Evolutionary conservation across 2,329 filamentous ascomycete species (phyloP), one percentile per base, ranked within the genome.

Genomic region (Bisporella sp.): DNA sequence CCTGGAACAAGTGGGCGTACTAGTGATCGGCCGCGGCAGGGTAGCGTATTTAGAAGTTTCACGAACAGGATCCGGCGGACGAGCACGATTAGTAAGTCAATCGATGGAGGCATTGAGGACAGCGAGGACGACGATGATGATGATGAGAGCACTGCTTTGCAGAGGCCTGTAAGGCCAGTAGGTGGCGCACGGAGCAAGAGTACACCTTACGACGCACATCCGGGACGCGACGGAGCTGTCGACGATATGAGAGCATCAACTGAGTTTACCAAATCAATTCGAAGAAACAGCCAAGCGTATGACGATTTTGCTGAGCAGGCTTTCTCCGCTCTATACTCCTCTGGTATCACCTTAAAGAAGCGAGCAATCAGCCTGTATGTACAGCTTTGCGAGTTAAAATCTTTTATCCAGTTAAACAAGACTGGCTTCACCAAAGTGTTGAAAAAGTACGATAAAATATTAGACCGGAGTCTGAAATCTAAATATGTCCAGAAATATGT

Each of bases 381-480:
- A 43, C 87, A 89, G 57, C 74, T 97, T 13, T 96, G 92, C 71
- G 93, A 96, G 68, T 80, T 99, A 62, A 95, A 96, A 66, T 97
- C 92, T 2, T 99, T 91, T 64, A 84, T 91, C 49, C 92, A 97
- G 71, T 81, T 99, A 55, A 99, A 99, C 75, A 87, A 87, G 70
- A 99, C 93, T 0, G 93, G 93, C 9, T 99, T 99, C 71, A 82
- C 85, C 63, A 99, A 99, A 70, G 91, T 95, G 1, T 72, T 97
- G 59, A 99, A 99, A 72, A 99, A 99, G 69, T 99, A 93, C 64
- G 93, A 99, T 76, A 99, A 99, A 74, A 97, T 87, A 51, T 72
- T 96, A 51, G 86, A 96, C 68, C 84, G 85, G 57, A 84, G 84
- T 60, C 74, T 97, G 49, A 90, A 92, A 58, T 73, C 79, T 11